A percentile compares a stretch with the other conserved stretches of the same genome.
Conservation (phyloP, 257 asterid genomes). For the Capsicum baccatum region DNA sequence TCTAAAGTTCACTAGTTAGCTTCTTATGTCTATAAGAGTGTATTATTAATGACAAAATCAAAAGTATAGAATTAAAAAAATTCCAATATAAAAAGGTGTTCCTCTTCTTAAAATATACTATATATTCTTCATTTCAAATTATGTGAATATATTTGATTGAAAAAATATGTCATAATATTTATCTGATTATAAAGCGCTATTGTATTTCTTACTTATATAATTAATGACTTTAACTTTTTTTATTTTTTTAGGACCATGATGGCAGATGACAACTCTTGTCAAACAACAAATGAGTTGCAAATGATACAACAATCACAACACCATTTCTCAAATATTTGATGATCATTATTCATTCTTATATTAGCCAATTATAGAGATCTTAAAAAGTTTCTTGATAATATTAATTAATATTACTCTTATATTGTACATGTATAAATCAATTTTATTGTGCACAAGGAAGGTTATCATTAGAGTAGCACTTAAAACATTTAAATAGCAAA, state of each 20-base stretch:
- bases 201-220: background rate
- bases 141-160: background rate
- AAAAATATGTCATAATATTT: background rate
- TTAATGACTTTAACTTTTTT: background rate
- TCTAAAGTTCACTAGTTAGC: background rate
- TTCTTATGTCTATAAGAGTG: too few species aligned
- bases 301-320: slow-evolving; percentile 71
- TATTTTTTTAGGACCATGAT: slow-evolving; percentile 57
- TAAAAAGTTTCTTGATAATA: background rate
- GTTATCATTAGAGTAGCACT: background rate
- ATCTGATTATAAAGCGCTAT: background rate
- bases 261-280: slow-evolving; percentile 70
- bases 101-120: background rate
- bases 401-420: background rate
- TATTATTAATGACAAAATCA: too few species aligned
- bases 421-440: background rate
- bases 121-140: background rate
- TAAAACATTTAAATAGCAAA: background rate
- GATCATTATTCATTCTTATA: background rate
- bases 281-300: slow-evolving; percentile 69
- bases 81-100: too few species aligned
- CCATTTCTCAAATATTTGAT: slow-evolving; percentile 72
- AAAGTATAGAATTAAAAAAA: too few species aligned
- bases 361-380: too few species aligned
- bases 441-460: background rate